phyloP scores from a whole-genome alignment of 129 eudicot genomes.

The Flaveria linearis region DNA sequence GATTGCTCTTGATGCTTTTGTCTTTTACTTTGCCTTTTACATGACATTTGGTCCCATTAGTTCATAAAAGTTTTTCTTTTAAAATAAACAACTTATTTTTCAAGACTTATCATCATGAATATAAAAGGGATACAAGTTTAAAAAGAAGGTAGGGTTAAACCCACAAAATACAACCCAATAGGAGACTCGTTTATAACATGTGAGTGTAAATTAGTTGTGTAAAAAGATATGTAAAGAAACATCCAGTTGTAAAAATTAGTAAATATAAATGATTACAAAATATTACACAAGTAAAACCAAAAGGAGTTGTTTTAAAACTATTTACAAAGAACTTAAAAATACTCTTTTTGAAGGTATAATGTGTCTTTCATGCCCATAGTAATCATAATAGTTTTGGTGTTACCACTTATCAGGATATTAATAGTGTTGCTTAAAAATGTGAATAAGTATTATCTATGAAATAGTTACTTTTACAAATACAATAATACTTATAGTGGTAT shows the following conservation, averaged over 20 bases:
- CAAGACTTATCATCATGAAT: neutral
- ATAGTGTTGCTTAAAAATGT: neutral
- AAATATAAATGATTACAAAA: neutral
- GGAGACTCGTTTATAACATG: no score
- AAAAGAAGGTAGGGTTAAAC: neutral
- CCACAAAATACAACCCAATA: neutral
- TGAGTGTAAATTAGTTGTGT: no score
- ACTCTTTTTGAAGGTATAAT: neutral
- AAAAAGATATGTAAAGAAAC: no score
- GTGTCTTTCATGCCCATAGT: neutral
- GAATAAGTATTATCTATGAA: neutral
- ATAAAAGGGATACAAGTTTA: neutral
- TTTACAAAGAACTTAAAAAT: neutral
- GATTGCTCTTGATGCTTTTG: slow-evolving; percentile 31
- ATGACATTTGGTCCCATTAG: slow-evolving; percentile 21
- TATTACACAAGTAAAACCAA: neutral
- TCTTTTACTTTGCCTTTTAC: slow-evolving; percentile 23
- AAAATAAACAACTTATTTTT: no score
- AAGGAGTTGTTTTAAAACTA: neutral
- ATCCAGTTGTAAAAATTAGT: no score
- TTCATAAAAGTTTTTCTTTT: slow-evolving; percentile 16
- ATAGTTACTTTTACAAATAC: no score
- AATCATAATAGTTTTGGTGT: neutral
- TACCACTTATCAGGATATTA: neutral
- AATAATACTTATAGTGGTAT: neutral